Percentiles rank a stretch among this genome's conserved stretches.
These are phyloP conservation scores for Scheffersomyces spartinae DNA, from an alignment of 805 yeast genomes.

Conservation along the genomic window DNA sequence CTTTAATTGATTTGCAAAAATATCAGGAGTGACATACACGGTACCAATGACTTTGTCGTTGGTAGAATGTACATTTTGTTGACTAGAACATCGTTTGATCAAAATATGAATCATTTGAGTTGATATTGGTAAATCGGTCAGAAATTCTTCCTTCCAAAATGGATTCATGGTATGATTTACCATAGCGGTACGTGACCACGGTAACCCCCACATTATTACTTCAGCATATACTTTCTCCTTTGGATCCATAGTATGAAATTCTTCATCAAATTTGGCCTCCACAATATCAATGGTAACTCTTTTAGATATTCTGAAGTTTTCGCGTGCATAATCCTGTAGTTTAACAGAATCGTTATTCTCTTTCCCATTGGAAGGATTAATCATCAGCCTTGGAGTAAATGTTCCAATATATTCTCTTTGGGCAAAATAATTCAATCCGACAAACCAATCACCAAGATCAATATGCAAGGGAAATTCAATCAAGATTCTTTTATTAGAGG, in stretches of 20 bases:
- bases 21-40: constrained; percentile 41
- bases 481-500: constrained; percentile 32
- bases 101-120: constrained; percentile 41
- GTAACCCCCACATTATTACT: constrained; percentile 56
- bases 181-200: constrained; percentile 70
- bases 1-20: constrained; percentile 23
- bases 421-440: constrained; percentile 54
- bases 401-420: constrained; percentile 41
- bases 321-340: constrained; percentile 6
- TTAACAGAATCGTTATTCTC: constrained; percentile 1
- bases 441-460: constrained; percentile 70
- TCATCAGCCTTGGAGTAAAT: constrained; percentile 5
- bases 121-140: constrained; percentile 45
- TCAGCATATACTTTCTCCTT: constrained; percentile 48
- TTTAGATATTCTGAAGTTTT: constrained; percentile 42
- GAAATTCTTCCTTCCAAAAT: constrained; percentile 76
- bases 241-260: constrained; percentile 3
- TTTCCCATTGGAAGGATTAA: constrained; percentile 1
- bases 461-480: constrained; percentile 55
- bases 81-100: constrained; percentile 21
- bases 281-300: constrained; percentile 44
- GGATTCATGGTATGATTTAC: constrained; percentile 41
- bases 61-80: constrained; percentile 12
- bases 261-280: constrained; percentile 45
- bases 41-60: constrained; percentile 39